Conservation (phyloP, 345 rosid species). For the Salix dunnii region DNA sequence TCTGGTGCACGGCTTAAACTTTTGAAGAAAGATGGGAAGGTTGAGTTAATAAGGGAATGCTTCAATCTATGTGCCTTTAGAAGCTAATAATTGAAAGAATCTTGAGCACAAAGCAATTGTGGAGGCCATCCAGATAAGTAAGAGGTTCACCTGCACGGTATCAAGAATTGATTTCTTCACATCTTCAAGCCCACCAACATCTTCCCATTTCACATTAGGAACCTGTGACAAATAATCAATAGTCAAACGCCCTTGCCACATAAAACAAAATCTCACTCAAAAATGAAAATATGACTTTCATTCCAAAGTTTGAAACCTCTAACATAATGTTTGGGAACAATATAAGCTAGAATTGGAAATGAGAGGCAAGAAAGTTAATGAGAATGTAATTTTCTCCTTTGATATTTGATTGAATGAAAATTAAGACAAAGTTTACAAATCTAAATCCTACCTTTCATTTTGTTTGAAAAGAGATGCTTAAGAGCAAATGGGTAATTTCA, state of each 20-base stretch:
- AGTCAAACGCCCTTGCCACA: slow-evolving; percentile 5
- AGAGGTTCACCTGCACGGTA: slow-evolving; percentile 69
- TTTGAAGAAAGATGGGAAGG: background rate
- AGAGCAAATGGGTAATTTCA: too few relatives aligned
- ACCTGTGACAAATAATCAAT: slow-evolving; percentile 42
- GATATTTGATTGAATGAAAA: too few relatives aligned
- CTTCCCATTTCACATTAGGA: slow-evolving; percentile 96
- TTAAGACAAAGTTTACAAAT: too few relatives aligned
- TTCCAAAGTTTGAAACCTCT: background rate
- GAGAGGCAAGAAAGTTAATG: too few relatives aligned
- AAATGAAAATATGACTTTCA: slow-evolving; percentile 3
- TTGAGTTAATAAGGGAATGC: background rate
- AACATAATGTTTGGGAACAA: too few relatives aligned
- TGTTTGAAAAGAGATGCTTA: too few relatives aligned
- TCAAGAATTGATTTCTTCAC: slow-evolving; percentile 90
- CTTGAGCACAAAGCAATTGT: background rate
- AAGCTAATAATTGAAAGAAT: background rate
- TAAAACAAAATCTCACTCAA: slow-evolving; percentile 6
- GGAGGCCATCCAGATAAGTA: slow-evolving; percentile 9
- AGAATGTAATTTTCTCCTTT: too few relatives aligned
- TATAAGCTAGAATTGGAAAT: too few relatives aligned
- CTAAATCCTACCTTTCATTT: too few relatives aligned
- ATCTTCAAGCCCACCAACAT: slow-evolving; percentile 97
- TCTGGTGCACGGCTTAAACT: background rate
- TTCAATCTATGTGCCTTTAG: background rate